Base-by-base conservation (phyloP, 768 basidiomycete species). In the Podaxis pistillaris region DNA sequence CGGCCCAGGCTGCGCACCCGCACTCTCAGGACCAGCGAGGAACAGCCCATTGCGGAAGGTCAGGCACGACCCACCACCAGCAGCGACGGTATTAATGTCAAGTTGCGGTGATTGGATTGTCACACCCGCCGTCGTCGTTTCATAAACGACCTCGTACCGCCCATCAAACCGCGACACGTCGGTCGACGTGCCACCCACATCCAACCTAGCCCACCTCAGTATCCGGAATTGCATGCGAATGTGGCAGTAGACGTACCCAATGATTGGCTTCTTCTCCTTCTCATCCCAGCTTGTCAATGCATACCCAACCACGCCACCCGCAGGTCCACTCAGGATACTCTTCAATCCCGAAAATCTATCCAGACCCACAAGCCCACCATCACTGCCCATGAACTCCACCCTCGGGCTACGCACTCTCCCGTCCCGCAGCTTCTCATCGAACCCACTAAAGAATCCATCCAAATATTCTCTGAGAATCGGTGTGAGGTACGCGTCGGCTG, bases 381-480 rank as follows among this genome's bases (percentile, higher is more conserved):
- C 96, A 59, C 90, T 93, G 38, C 90, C 90, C 96, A 98, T 98
- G 71, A 98, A 98, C 71, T 96, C 94, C 36, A 97, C 94, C 1
- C 92, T 77, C 1, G 88, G 86, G 61, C 85, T 87, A 44, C 76
- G 75, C 61, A 86, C 60, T 13, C 73, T 74, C 3, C 88, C 86
- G 64, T 86, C 86, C 70, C 79, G 80, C 64, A 94, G 78, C 68
- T 87, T 86, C 46, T 79, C 80, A 64, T 96, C 93, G 68, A 98
- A 97, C 0, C 94, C 94, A 40, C 78, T 74, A 74, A 95, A 96
- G 79, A 98, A 98, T 0, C 94, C 94, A 64, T 94, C 90, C 3
- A 98, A 81, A 69, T 98, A 98, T 12, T 86, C 82, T 9, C 81
- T 74, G 26, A 97, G 75, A 64, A 97, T 91, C 13, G 96, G 96